Base-by-base conservation (phyloP, 805 yeast genomes). In the Candida maris region DNA sequence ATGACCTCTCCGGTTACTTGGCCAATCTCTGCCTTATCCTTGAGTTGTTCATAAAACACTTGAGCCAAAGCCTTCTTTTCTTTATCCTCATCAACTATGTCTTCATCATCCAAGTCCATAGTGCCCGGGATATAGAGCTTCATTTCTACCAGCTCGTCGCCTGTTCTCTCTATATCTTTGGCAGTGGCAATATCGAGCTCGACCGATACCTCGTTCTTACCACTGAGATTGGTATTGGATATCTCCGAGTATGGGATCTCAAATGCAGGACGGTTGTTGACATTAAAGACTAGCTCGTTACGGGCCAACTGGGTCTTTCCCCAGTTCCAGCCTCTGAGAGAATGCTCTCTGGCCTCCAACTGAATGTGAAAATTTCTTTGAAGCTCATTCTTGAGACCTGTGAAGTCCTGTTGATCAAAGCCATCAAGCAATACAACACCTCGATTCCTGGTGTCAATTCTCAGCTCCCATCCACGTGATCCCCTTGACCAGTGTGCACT, bases 251-350 rank as follows among this genome's bases (percentile, higher is more conserved):
- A 93, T 3, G 97, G 96, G 29, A 93, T 65, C 64, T 93, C 98
- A 59, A 91, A 91, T 9, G 82, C 77, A 3, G 98, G 97, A 52
- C 85, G 81, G 49, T 87, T 87, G 54, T 85, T 85, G 16, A 89
- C 80, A 39, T 80, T 78, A 63, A 93, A 89, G 19, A 86, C 77
- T 59, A 93, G 68, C 61, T 93, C 98, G 51, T 87, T 85, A 59
- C 96, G 77, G 15, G 95, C 96, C 57, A 93, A 76, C 58, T 89
- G 96, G 12, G 91, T 72, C 46, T 82, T 79, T 37, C 99, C 99
- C 98, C 98, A 93, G 63, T 93, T 93, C 98, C 98, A 93, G 21
- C 99, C 99, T 65, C 96, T 77, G 46, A 93, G 67, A 4, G 96
- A 84, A 62, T 93, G 98, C 52, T 91, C 97, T 52, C 73, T 78